Base-by-base conservation (phyloP, 2,329 filamentous ascomycete species). In the Zopfia rhizophila region DNA sequence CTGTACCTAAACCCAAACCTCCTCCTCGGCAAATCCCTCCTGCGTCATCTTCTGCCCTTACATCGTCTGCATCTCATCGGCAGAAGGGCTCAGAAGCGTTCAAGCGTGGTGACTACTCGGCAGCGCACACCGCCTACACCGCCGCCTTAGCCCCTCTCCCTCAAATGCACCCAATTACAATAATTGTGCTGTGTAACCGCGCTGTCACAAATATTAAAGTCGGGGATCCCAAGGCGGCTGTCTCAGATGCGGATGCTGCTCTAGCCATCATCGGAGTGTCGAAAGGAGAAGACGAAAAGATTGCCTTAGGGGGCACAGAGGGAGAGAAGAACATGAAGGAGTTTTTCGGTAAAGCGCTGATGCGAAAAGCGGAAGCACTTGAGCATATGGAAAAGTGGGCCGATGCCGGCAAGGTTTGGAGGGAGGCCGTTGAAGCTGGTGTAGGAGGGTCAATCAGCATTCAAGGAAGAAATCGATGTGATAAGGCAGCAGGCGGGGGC, bases 381-480 rank as follows among this genome's bases (percentile, higher is more conserved):
- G 94, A 99, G 71, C 89, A 96, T 66, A 88, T 99, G 79, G 94
- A 99, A 75, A 90, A 88, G 67, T 99, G 93, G 93, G 74, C 77
- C 3, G 93, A 97, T 38, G 94, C 94, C 1, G 86, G 85, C 0
- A 75, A 78, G 2, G 85, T 89, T 0, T 99, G 94, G 94, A 85
- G 87, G 61, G 76, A 83, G 42, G 92, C 90, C 23, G 89, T 97
- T 1, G 89, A 95, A 72, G 84, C 83, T 18, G 91, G 92, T 3
- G 84, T 95, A 12, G 93, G 94, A n/a, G 93, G 91, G 6, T 79
- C 88, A 6, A 88, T 88, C 7, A 91, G 91, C 38, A 88, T 91
- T 28, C 88, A 92, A 58, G 94, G 93, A 1, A 85, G 93, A 16
- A 89, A 94, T 59, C 82, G 94, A 28, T 97, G 94, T 68, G 92